Conservation (phyloP, 345 rosid genomes). For the Gynandropsis gynandra region DNA sequence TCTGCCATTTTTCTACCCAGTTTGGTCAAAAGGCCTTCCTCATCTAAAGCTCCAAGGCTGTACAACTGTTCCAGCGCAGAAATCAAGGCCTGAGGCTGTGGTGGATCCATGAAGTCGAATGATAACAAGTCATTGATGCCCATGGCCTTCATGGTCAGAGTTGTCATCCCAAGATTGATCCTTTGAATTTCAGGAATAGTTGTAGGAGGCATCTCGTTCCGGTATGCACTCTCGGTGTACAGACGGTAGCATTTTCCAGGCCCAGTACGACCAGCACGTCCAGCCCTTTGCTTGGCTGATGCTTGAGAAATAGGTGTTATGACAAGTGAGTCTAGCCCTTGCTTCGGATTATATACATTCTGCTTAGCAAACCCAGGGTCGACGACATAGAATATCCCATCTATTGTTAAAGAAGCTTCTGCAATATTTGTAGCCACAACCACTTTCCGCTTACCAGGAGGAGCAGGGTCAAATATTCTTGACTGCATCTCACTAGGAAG, state of each 20-base stretch:
- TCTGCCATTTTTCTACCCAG: conserved; percentile 95
- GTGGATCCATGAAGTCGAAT: conserved; percentile 37
- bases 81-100: conserved; percentile 56
- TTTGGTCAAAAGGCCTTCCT: conserved; percentile 86
- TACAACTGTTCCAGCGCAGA: conserved; percentile 92
- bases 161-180: conserved; percentile 63
- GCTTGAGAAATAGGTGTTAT: conserved; percentile 88
- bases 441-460: conserved; percentile 77
- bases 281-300: conserved; percentile 79
- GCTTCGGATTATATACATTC: conserved; percentile 75
- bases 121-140: conserved; percentile 64
- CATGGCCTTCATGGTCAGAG: conserved; percentile 83
- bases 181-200: conserved; percentile 87
- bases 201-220: conserved; percentile 56
- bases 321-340: conserved; percentile 66
- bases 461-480: conserved; percentile 78
- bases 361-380: conserved; percentile 88
- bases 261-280: conserved; percentile 85
- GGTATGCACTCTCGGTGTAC: conserved; percentile 70
- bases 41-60: conserved; percentile 79
- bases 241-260: conserved; percentile 82
- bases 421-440: conserved; percentile 85
- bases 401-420: conserved; percentile 74
- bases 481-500: conserved; percentile 90
- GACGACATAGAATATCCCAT: conserved; percentile 70